Conservation (phyloP, 345 rosid genomes). For the Eucalyptus cloeziana region DNA sequence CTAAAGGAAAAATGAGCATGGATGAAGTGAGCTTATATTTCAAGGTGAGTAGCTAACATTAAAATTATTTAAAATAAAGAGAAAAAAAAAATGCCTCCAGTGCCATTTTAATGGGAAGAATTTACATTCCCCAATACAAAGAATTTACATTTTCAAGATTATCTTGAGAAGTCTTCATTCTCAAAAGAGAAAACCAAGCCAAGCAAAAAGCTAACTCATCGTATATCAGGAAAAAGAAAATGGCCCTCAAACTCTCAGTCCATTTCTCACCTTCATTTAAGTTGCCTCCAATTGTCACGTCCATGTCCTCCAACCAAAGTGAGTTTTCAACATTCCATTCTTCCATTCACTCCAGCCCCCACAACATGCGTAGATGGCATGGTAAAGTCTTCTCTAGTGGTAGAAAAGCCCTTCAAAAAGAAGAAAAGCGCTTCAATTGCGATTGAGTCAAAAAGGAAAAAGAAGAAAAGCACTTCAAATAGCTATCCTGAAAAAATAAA, state of each 20-base stretch:
- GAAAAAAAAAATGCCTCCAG: too few relatives aligned
- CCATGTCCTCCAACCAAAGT: neutral
- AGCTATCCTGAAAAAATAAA: neutral
- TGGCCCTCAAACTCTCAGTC: neutral
- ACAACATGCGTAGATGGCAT: neutral
- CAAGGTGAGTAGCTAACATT: neutral
- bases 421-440: too few relatives aligned
- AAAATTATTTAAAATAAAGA: too few relatives aligned
- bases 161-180: neutral
- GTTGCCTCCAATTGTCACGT: neutral
- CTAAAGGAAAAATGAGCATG: neutral
- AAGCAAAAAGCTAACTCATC: neutral
- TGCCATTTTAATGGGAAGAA: neutral
- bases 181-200: neutral
- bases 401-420: too few relatives aligned
- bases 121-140: neutral
- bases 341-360: neutral
- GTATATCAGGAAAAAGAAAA: neutral
- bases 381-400: neutral
- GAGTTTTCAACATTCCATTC: neutral
- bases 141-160: neutral
- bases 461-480: neutral
- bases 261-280: neutral
- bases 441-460: neutral
- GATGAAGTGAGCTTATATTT: neutral